Percentiles rank a stretch among this genome's conserved stretches.
Evolutionary conservation across 306 rosid species (phyloP).

Genomic region (Sophora flavescens): DNA sequence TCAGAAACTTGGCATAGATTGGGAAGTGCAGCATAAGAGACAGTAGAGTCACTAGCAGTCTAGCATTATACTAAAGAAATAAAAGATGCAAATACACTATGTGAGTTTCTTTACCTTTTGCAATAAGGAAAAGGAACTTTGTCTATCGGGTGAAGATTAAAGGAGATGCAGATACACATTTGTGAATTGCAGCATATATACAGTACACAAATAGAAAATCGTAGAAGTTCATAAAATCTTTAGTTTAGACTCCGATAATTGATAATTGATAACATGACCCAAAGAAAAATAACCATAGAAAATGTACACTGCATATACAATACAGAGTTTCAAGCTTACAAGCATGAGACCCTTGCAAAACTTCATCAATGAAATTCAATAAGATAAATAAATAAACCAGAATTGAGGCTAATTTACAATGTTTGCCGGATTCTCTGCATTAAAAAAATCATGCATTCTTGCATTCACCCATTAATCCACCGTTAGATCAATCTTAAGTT

Average conservation of each 20-base stretch:
- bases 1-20: neutral
- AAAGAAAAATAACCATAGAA: neutral
- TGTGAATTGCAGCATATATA: constrained; percentile 4
- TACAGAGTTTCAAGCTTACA: no score
- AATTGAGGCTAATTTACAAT: neutral
- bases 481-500: no score
- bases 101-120: constrained; percentile 6
- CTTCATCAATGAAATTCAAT: neutral
- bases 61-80: neutral
- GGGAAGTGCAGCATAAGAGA: neutral
- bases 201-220: neutral
- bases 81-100: neutral
- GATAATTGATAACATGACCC: neutral
- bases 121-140: constrained; percentile 13
- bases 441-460: no score
- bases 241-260: no score
- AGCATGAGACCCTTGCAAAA: no score
- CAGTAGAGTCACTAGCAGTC: neutral
- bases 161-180: neutral
- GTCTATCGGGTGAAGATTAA: neutral
- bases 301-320: neutral
- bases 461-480: no score
- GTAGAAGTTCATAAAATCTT: neutral
- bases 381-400: neutral
- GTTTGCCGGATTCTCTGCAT: no score